Percentiles rank a stretch among this genome's conserved stretches.
Conservation (phyloP, 164 flowering plant species). For the Brasenia schreberi region DNA sequence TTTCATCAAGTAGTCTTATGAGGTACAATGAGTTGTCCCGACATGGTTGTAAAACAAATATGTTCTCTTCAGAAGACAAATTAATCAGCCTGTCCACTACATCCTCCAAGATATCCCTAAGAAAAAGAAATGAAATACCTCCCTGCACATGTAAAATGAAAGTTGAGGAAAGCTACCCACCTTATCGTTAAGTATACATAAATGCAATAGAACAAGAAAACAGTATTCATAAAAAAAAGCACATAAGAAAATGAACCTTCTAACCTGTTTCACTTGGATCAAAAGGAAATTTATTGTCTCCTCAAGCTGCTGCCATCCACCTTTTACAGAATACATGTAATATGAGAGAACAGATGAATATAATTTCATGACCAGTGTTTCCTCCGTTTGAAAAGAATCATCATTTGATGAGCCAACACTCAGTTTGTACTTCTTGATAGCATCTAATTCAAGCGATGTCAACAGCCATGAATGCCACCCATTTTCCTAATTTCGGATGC, state of each 20-base stretch:
- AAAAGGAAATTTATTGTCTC: conserved; percentile 77
- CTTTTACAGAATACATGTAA: conserved; percentile 60
- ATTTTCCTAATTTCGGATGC: conserved; percentile 43
- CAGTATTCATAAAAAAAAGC: conserved; percentile 1
- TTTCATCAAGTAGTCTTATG: conserved; percentile 72
- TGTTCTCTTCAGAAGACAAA: conserved; percentile 54
- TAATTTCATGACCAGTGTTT: conserved; percentile 37
- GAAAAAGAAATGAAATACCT: conserved; percentile 29
- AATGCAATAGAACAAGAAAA: too few relatives aligned
- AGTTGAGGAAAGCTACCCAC: not conserved
- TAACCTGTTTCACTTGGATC: conserved; percentile 52
- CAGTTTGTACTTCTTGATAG: conserved; percentile 41
- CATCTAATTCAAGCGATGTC: conserved; percentile 49
- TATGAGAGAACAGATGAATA: conserved; percentile 75
- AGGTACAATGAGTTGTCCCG: conserved; percentile 89
- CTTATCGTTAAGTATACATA: too few relatives aligned
- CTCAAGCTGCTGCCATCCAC: conserved; percentile 98
- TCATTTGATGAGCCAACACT: conserved; percentile 18
- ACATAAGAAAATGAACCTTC: too few relatives aligned
- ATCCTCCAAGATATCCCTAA: conserved; percentile 75
- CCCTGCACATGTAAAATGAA: conserved; percentile 32
- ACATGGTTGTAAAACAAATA: conserved; percentile 77
- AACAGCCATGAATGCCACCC: conserved; percentile 90
- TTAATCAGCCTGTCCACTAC: conserved; percentile 44
- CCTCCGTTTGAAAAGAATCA: conserved; percentile 30